Evolutionary conservation across 176 grass and related monocot genomes (phyloP).

Genomic region (Carex parvula): DNA sequence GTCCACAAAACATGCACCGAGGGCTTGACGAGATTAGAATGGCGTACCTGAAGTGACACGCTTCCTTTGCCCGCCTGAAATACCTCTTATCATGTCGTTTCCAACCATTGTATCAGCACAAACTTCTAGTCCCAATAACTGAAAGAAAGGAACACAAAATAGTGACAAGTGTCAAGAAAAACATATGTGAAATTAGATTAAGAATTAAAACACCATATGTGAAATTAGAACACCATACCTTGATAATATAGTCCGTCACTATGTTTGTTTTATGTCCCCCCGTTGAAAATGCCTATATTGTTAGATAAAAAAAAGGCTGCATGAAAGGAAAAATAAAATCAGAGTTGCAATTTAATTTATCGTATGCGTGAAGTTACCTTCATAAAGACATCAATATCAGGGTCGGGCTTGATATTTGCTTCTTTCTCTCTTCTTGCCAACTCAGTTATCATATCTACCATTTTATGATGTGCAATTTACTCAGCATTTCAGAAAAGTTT

Average conservation of each 20-base stretch:
- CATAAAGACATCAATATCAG: constrained; percentile 90
- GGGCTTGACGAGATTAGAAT: neutral
- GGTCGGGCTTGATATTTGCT: constrained; percentile 79
- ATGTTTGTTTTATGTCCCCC: constrained; percentile 69
- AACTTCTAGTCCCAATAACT: constrained; percentile 85
- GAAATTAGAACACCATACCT: constrained; percentile 46
- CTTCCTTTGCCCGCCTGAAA: constrained; percentile 89
- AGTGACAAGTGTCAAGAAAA: constrained; percentile 24
- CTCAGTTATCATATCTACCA: constrained; percentile 78
- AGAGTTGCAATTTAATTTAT: constrained; percentile 10
- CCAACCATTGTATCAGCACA: constrained; percentile 91
- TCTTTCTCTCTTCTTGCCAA: constrained; percentile 78
- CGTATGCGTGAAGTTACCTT: constrained; percentile 42
- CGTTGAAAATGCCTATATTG: constrained; percentile 65
- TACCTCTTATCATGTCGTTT: constrained; percentile 85
- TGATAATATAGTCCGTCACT: constrained; percentile 85
- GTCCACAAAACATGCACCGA: neutral
- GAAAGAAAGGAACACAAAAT: constrained; percentile 12
- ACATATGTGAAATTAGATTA: neutral
- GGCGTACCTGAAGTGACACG: constrained; percentile 83
- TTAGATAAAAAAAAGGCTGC: constrained; percentile 25
- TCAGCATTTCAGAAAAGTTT: neutral
- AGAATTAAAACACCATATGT: neutral
- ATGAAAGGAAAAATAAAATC: neutral
- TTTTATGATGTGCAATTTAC: constrained; percentile 11